Conservation (phyloP, 441 rosid species). For the Eruca vesicaria region DNA sequence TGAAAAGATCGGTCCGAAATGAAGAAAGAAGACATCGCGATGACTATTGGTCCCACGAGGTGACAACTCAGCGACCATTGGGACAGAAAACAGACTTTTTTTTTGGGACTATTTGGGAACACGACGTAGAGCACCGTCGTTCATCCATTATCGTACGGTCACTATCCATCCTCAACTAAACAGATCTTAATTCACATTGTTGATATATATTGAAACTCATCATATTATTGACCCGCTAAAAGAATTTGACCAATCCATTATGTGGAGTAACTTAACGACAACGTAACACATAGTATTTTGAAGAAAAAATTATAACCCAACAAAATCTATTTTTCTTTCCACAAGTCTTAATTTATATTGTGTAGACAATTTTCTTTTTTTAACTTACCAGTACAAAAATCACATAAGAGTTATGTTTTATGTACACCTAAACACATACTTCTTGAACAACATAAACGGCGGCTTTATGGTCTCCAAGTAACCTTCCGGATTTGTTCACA, state of each 20-base stretch:
- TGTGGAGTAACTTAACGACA: constrained; percentile 1
- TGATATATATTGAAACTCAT: constrained; percentile 27
- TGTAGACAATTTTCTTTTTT: too few relatives aligned
- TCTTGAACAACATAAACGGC: too few relatives aligned
- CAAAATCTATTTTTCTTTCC: background rate
- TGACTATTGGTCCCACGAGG: constrained; percentile 17
- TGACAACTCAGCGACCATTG: constrained; percentile 30
- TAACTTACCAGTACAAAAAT: background rate
- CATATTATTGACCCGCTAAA: background rate
- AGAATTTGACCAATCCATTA: constrained; percentile 16
- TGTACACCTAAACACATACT: too few relatives aligned
- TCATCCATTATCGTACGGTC: constrained; percentile 28
- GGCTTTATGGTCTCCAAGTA: constrained; percentile 29
- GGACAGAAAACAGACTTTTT: constrained; percentile 23
- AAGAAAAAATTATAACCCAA: background rate
- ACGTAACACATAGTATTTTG: background rate
- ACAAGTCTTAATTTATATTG: background rate
- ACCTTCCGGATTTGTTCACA: constrained; percentile 30
- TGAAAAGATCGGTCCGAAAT: constrained; percentile 4
- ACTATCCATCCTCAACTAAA: constrained; percentile 7
- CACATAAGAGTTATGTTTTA: background rate
- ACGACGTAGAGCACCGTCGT: constrained; percentile 16
- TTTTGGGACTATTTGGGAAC: constrained; percentile 29
- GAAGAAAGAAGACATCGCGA: constrained; percentile 25
- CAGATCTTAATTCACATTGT: constrained; percentile 4